These are phyloP conservation scores for Pseudopyrenochaeta lycopersici DNA, from an alignment of 2,329 filamentous ascomycete genomes.

Conservation along the genomic window DNA sequence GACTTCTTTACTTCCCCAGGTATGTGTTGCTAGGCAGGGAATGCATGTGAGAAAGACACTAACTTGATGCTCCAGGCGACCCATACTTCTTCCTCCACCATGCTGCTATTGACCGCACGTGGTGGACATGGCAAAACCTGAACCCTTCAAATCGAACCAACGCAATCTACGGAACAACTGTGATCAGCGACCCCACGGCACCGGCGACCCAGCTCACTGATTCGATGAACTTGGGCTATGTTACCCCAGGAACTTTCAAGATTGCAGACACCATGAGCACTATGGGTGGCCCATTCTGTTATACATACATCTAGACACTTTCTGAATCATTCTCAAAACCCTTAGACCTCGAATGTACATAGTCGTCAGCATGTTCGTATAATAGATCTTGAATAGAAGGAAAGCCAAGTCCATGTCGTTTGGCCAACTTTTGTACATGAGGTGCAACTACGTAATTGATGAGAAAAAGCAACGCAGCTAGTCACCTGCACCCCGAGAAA, in stretches of 20 bases:
- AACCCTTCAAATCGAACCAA: slow-evolving; percentile 49
- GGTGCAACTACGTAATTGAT: too few relatives aligned
- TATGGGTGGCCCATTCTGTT: slow-evolving; percentile 58
- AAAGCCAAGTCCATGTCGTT: too few relatives aligned
- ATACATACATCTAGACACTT: slow-evolving; percentile 49
- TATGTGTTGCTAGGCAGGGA: slow-evolving; percentile 51
- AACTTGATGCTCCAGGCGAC: slow-evolving; percentile 21
- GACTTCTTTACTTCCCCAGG: slow-evolving; percentile 47
- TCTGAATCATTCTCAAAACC: not conserved
- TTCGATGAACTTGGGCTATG: slow-evolving; percentile 51
- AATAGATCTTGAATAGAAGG: too few relatives aligned
- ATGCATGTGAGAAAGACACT: slow-evolving; percentile 9
- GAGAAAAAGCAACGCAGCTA: not conserved
- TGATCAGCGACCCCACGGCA: slow-evolving; percentile 54
- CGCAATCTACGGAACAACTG: slow-evolving; percentile 53
- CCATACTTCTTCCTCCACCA: slow-evolving; percentile 57
- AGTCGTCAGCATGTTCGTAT: slow-evolving; percentile 5
- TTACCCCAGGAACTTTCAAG: slow-evolving; percentile 40
- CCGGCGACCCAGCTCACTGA: slow-evolving; percentile 58
- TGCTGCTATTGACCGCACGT: slow-evolving; percentile 57
- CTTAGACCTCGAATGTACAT: slow-evolving; percentile 8
- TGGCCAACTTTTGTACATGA: too few relatives aligned
- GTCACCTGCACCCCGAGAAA: not conserved
- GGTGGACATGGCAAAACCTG: slow-evolving; percentile 61
- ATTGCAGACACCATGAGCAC: slow-evolving; percentile 56